Base-by-base conservation (phyloP, 257 asterid genomes). In the Eustoma russellianum region DNA sequence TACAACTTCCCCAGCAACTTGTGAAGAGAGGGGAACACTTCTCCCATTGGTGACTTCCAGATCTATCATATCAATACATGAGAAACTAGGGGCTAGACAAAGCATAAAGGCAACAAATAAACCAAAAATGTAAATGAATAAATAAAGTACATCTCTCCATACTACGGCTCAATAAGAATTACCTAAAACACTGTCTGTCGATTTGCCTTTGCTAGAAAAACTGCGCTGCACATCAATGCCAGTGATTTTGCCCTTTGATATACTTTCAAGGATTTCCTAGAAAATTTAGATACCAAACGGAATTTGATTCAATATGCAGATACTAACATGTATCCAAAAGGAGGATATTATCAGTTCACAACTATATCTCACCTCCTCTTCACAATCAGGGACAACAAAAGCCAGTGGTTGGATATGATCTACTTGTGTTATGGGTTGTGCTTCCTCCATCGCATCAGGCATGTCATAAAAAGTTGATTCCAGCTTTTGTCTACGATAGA, bases 321-420 rank as follows among this genome's bases (percentile, higher is more conserved):
- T 57, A 5, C 28, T n/a, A 15, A 50, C 16, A 48, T 52, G 17
- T 10, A 16, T 19, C 2, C 8, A 33, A 5, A n/a, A 3, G 2
- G 17, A 49, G 14, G 1, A 11, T 38, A 5, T 38, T 38, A 17
- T 52, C 40, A 17, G 35, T n/a, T 12, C 59, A 64, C 34, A n/a
- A n/a, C n/a, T 52, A 51, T 34, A 68, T 68, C 77, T 70, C 61
- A 83, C 99, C 94, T 77, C 86, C 78, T 92, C 88, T 71, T 81
- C 99, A 47, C 70, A 63, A 70, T 78, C 85, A 56, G 97, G 99
- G 63, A 71, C 78, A 64, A 85, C 83, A 81, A 88, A 88, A 67
- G 97, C 90, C 45, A 85, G 76, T 16, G 99, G 99, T 66, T 85
- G 93, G 28, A 73, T 50, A 48, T 49, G 52, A 75, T 66, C 69